Base-by-base conservation (phyloP, 164 flowering plant species). In the Liquidambar formosana region DNA sequence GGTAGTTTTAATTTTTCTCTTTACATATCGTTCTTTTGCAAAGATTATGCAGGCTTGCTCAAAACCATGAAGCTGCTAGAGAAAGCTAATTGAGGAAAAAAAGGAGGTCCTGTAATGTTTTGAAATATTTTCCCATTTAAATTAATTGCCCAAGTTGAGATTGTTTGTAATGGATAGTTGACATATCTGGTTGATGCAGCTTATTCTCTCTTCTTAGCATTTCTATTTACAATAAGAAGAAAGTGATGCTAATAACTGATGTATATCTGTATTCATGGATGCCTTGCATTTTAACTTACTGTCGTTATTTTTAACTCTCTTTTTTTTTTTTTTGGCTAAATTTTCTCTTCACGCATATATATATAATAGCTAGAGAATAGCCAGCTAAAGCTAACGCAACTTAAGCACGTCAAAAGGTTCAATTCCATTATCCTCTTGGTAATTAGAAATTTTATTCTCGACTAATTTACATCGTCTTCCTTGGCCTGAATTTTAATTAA, bases 41-140 rank as follows among this genome's bases (percentile, higher is more conserved):
- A 97, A 88, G 94, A 38, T 79, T 89, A 64, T 90, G 97, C 18
- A 80, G 99, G 75, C 96, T 94, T 77, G 97, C 99, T 73, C 99
- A 94, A 80, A 94, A 94, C 84, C 97, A 97, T 71, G 99, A 94
- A 84, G 99, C 99, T 75, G 99, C 99, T 25, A 83, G 99, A 73
- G 92, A 94, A 83, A 94, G 99, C 73, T 85, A 97, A 44, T 69
- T 94, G 70, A 79, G 99, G 77, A 94, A 94, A 76, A 94, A 94
- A 65, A n/a, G n/a, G n/a, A n/a, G n/a, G 99, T 89, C 68, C 25
- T 67, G 28, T 12, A 15, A 48, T 22, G 19, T n/a, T 44, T 15
- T 0, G 21, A 51, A 5, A 41, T 10, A 5, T 60, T 38, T n/a
- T n/a, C 41, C 16, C 18, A 3, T 45, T 8, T 43, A 10, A n/a